phyloP scores from a whole-genome alignment of 2,329 filamentous ascomycete species.

The Aspergillus sergii region DNA sequence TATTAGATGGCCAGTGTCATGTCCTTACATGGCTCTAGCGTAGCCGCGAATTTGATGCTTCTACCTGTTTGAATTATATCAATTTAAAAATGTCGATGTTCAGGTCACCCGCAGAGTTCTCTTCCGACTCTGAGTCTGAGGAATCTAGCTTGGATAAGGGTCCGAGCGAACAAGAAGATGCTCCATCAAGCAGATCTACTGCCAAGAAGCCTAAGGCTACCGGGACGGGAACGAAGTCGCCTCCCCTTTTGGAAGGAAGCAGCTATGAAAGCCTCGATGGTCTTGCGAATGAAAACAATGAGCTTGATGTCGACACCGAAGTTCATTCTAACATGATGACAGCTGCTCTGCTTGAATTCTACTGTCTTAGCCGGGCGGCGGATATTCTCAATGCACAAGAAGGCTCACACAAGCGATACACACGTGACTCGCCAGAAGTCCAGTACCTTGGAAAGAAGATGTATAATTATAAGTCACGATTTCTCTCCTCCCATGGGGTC shows the following conservation, averaged over 20 bases:
- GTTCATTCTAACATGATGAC: slow-evolving; percentile 47
- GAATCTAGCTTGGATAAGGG: slow-evolving; percentile 31
- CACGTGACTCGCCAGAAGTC: slow-evolving; percentile 46
- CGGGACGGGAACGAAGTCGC: slow-evolving; percentile 8
- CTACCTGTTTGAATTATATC: neutral
- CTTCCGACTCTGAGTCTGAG: slow-evolving; percentile 37
- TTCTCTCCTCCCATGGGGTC: slow-evolving; percentile 45
- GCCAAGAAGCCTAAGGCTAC: neutral
- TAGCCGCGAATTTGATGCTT: slow-evolving; percentile 1
- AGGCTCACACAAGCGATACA: slow-evolving; percentile 38
- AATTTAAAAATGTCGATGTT: slow-evolving; percentile 43
- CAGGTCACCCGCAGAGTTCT: slow-evolving; percentile 41
- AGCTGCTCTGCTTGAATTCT: slow-evolving; percentile 48
- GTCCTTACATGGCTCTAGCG: slow-evolving; percentile 1
- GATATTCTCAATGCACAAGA: slow-evolving; percentile 47
- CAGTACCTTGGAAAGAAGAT: slow-evolving; percentile 45
- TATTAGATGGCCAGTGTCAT: slow-evolving; percentile 8
- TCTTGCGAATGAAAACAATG: slow-evolving; percentile 20
- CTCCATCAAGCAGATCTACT: slow-evolving; percentile 1
- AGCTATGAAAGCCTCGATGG: neutral
- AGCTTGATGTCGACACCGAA: slow-evolving; percentile 36
- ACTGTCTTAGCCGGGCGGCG: slow-evolving; percentile 46
- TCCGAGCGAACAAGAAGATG: slow-evolving; percentile 17
- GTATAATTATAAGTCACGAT: slow-evolving; percentile 46
- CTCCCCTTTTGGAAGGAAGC: slow-evolving; percentile 7